These are phyloP conservation scores for Botrytis byssoidea DNA, from an alignment of 2,329 filamentous ascomycete genomes.

Conservation along the genomic window DNA sequence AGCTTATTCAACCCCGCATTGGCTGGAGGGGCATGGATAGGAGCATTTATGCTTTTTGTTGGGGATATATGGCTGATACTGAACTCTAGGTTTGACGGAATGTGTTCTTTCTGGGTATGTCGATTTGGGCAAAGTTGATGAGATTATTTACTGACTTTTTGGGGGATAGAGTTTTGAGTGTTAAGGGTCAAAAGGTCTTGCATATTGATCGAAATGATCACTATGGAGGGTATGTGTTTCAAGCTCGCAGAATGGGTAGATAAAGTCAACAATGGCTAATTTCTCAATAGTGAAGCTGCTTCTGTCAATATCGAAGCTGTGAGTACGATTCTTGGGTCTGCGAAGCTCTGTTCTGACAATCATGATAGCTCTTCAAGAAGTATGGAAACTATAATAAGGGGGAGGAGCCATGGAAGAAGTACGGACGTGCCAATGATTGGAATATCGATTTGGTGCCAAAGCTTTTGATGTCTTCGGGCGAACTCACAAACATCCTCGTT, in stretches of 20 bases:
- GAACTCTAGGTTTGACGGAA: slow-evolving; percentile 79
- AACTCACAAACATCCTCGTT: slow-evolving; percentile 97
- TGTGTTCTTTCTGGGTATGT: slow-evolving; percentile 95
- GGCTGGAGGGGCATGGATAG: slow-evolving; percentile 33
- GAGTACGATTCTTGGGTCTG: slow-evolving; percentile 40
- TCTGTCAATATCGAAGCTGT: slow-evolving; percentile 96
- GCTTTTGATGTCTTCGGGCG: slow-evolving; percentile 96
- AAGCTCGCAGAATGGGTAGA: background rate
- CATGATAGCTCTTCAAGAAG: slow-evolving; percentile 83
- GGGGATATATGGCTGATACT: slow-evolving; percentile 24
- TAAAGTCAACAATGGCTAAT: slow-evolving; percentile 34
- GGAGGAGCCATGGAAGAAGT: slow-evolving; percentile 96
- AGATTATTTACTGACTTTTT: background rate
- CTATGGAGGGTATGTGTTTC: slow-evolving; percentile 76
- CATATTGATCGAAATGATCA: slow-evolving; percentile 99
- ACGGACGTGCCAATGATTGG: slow-evolving; percentile 96
- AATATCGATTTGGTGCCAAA: slow-evolving; percentile 99
- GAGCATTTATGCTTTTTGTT: slow-evolving; percentile 1
- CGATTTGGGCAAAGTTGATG: slow-evolving; percentile 2
- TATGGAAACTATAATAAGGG: slow-evolving; percentile 78
- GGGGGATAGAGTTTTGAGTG: slow-evolving; percentile 74
- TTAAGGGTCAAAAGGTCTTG: slow-evolving; percentile 98
- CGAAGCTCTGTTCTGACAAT: slow-evolving; percentile 38
- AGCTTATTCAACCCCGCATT: slow-evolving; percentile 44
- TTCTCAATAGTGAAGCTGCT: slow-evolving; percentile 71